phyloP scores from a whole-genome alignment of 805 yeast species.

The Zygosaccharomyces siamensis region DNA sequence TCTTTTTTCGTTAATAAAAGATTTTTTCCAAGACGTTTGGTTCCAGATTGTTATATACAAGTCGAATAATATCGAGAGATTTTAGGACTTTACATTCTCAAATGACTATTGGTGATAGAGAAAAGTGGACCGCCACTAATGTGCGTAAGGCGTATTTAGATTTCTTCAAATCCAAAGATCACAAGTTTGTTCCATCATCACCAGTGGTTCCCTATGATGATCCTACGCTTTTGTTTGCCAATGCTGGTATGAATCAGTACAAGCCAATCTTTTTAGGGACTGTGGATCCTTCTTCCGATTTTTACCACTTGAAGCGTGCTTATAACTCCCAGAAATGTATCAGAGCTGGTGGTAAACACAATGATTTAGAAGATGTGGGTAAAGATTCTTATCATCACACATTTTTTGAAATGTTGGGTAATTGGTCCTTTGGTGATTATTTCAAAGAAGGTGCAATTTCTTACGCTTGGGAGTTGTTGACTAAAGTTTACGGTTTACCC shows the following conservation, averaged over 20 bases:
- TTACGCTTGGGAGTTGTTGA: conserved; percentile 88
- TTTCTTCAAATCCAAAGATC: conserved; percentile 63
- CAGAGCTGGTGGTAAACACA: conserved; percentile 99
- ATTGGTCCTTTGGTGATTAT: conserved; percentile 99
- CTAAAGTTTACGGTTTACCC: conserved; percentile 76
- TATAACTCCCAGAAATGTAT: conserved; percentile 96
- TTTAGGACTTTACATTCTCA: conserved; percentile 7
- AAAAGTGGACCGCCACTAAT: conserved; percentile 47
- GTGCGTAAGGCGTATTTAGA: conserved; percentile 83
- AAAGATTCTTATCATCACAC: conserved; percentile 97
- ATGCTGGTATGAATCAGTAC: conserved; percentile 99
- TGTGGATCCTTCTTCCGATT: conserved; percentile 89
- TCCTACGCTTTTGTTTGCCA: conserved; percentile 92
- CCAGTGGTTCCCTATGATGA: conserved; percentile 97
- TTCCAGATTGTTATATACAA: not conserved
- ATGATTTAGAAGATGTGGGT: conserved; percentile 97
- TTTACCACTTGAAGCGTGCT: conserved; percentile 80
- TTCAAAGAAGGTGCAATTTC: conserved; percentile 90
- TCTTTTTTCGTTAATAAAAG: conserved; percentile 2
- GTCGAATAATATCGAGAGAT: conserved; percentile 7
- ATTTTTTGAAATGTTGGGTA: conserved; percentile 98
- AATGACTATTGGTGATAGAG: conserved; percentile 35
- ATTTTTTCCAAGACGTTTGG: conserved; percentile 5
- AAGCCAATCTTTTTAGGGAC: conserved; percentile 97
- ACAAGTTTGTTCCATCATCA: conserved; percentile 84